Evolutionary conservation across 495 filamentous ascomycete species (phyloP), one percentile per base, ranked within the genome.

Genomic region (Daldinia concentrica): DNA sequence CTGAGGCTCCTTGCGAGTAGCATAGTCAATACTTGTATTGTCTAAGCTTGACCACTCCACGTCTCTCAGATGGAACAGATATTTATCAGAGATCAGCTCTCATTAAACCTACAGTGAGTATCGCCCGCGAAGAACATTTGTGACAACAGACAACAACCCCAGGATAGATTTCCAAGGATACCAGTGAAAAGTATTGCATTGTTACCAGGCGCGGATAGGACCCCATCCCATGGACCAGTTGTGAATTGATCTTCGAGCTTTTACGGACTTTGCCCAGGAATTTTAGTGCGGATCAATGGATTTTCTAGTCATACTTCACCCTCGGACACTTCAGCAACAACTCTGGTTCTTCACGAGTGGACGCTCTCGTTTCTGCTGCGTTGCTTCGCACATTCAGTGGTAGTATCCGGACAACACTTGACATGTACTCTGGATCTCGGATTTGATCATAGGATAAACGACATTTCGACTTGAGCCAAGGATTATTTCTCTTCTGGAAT

Each of bases 61-160:
- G 66, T 74, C 71, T 62, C 71, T 74, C 71, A 71, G 71, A 74
- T 70, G 67, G 66, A 69, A 34, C 60, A 64, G 57, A 66, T 59
- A 70, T 69, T 69, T 65, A 66, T 69, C 50, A 69, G 56, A 69
- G 11, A 69, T 51, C 51, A 62, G 30, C 54, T 61, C 39, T 50
- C 58, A 55, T 26, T 58, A 65, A 66, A 43, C 24, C 11, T 45
- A 50, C 52, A 26, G 71, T 74, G 61, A 74, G 71, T 74, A 71
- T 74, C 67, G 58, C 66, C 71, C 66, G 48, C 61, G 51, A 66
- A 66, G 57, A 72, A 69, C 45, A 62, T 24, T 48, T 57, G 71
- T 74, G 71, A 74, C 71, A 66, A 60, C 71, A 74, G 67, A 36
- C 67, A 64, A 36, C 67, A 64, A 69, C 26, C 26, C 68, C 62